A percentile compares a stretch with the other conserved stretches of the same genome.
Conservation (phyloP, 176 grass and related monocot species). For the Alopecurus myosuroides region DNA sequence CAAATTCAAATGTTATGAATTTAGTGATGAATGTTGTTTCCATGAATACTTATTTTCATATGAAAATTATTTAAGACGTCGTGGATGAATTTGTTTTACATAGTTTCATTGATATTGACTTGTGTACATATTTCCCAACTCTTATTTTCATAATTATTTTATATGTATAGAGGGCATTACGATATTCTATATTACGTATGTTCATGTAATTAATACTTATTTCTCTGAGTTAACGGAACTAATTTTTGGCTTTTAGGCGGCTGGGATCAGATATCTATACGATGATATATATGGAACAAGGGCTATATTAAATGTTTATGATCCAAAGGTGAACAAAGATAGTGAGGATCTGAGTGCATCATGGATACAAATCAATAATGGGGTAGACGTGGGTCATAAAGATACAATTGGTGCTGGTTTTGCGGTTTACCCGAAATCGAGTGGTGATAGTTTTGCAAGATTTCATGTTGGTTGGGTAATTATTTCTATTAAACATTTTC, state of each 20-base stretch:
- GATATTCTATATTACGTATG: no score
- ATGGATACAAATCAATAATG: neutral
- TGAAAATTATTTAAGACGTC: neutral
- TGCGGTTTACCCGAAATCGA: neutral
- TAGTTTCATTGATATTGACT: neutral
- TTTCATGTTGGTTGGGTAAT: constrained; percentile 21
- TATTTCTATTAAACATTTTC: neutral
- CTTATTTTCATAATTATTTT: no score
- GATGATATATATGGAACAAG: neutral
- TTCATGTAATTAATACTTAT: neutral
- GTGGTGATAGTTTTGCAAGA: neutral
- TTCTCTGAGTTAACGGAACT: neutral
- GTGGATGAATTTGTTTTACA: neutral
- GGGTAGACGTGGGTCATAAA: neutral
- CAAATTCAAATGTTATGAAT: neutral
- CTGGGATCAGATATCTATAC: neutral
- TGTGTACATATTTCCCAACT: no score
- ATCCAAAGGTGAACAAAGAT: neutral
- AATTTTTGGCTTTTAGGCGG: neutral
- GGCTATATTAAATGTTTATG: neutral
- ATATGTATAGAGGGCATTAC: no score
- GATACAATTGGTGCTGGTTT: neutral
- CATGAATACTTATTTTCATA: neutral
- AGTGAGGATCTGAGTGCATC: neutral
- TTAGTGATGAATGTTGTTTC: neutral